Evolutionary conservation across 2,329 filamentous ascomycete genomes (phyloP).

Genomic region (Beauveria sp.): DNA sequence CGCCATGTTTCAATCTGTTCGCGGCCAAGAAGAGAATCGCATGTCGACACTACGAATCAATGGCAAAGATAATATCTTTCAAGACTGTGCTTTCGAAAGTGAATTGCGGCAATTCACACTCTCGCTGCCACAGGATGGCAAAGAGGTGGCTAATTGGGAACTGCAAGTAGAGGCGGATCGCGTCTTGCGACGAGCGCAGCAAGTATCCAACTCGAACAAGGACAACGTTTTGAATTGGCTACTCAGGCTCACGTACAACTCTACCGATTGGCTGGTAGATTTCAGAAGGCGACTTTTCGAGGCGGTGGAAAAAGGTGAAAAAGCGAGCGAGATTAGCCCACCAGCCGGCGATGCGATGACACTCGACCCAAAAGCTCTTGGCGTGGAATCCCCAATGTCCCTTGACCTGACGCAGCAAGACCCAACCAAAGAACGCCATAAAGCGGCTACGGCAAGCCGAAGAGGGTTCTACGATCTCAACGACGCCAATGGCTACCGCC

Average conservation of each 20-base stretch:
- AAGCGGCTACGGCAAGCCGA: slow-evolving; percentile 43
- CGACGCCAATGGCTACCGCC: slow-evolving; percentile 52
- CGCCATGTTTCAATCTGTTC: slow-evolving; percentile 41
- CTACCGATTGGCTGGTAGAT: slow-evolving; percentile 44
- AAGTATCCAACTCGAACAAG: slow-evolving; percentile 39
- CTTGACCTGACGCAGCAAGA: slow-evolving; percentile 33
- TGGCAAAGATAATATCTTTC: slow-evolving; percentile 50
- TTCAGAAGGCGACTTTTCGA: slow-evolving; percentile 45
- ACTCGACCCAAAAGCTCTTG: neutral
- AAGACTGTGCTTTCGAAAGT: slow-evolving; percentile 46
- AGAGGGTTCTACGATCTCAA: slow-evolving; percentile 50
- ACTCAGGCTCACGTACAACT: slow-evolving; percentile 41
- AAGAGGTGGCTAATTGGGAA: slow-evolving; percentile 52
- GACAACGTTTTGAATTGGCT: slow-evolving; percentile 48
- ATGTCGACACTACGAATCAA: slow-evolving; percentile 43
- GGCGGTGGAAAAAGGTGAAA: neutral
- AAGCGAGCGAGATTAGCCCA: neutral
- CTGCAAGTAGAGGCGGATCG: slow-evolving; percentile 52
- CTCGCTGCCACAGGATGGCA: slow-evolving; percentile 42
- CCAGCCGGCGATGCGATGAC: neutral
- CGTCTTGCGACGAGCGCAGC: slow-evolving; percentile 49
- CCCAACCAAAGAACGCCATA: slow-evolving; percentile 51
- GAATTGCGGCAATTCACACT: slow-evolving; percentile 47
- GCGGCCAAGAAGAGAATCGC: slow-evolving; percentile 36
- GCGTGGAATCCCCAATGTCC: neutral